These are phyloP conservation scores for Toxoplasma gondii DNA, from an alignment of 169 alveolate genomes.

Conservation along the genomic window DNA sequence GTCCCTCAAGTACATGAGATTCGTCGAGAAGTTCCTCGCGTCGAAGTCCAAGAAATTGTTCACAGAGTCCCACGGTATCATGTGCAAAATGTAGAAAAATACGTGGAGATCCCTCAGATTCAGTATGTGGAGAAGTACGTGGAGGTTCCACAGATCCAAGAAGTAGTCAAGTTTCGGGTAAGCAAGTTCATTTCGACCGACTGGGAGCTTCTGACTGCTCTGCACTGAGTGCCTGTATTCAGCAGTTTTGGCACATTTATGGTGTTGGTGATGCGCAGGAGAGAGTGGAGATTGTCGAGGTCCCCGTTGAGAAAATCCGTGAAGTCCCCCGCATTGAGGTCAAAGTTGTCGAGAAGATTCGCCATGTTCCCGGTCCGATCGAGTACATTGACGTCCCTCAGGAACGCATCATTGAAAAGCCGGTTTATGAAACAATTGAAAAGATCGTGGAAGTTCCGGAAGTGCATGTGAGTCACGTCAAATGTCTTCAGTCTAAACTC, in stretches of 20 bases:
- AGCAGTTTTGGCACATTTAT: too few relatives aligned
- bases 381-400: slow-evolving; percentile 72
- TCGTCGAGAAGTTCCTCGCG: slow-evolving; percentile 36
- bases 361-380: slow-evolving; percentile 76
- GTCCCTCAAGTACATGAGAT: slow-evolving; percentile 72
- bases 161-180: slow-evolving; percentile 42
- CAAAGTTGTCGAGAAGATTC: slow-evolving; percentile 72
- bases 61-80: slow-evolving; percentile 37
- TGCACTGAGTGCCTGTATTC: not conserved
- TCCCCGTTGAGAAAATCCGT: slow-evolving; percentile 74
- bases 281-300: slow-evolving; percentile 61
- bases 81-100: slow-evolving; percentile 25
- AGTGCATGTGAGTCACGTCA: slow-evolving; percentile 58
- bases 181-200: not conserved
- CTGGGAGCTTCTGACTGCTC: not conserved
- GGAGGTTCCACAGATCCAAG: slow-evolving; percentile 74
- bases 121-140: slow-evolving; percentile 68
- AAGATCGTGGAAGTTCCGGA: slow-evolving; percentile 73
- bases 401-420: slow-evolving; percentile 69
- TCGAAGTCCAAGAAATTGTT: slow-evolving; percentile 38
- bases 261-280: slow-evolving; percentile 3
- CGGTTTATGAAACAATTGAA: slow-evolving; percentile 66
- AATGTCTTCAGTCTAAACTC: not conserved
- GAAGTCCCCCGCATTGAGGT: slow-evolving; percentile 72
- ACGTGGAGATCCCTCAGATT: slow-evolving; percentile 55